Conservation (phyloP, 2,329 filamentous ascomycete species). For the Sporothrix mexicana region DNA sequence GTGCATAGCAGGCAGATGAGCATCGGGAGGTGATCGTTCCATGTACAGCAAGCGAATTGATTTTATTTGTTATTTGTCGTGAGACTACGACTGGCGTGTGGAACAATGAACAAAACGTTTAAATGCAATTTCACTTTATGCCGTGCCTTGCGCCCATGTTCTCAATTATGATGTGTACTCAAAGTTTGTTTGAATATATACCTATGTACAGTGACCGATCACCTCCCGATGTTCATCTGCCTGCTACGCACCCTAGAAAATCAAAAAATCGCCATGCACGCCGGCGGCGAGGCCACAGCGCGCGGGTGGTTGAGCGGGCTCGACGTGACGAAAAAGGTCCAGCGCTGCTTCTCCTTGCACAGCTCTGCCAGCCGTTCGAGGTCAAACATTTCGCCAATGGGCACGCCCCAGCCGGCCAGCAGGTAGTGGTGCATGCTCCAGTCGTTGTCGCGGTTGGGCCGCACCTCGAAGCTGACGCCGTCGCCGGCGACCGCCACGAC, state of each 20-base stretch:
- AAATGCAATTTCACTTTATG: too few species aligned
- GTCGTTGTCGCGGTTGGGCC: constrained; percentile 24
- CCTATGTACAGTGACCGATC: neutral
- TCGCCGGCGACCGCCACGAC: constrained; percentile 64
- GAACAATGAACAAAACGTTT: too few species aligned
- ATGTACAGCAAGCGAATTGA: too few species aligned
- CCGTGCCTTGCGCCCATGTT: too few species aligned
- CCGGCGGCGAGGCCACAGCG: constrained; percentile 25
- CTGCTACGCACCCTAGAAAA: neutral
- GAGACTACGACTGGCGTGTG: too few species aligned
- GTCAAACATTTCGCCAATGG: constrained; percentile 34
- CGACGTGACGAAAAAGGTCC: constrained; percentile 30
- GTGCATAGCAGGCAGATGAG: neutral
- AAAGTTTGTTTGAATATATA: neutral
- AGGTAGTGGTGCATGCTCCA: constrained; percentile 30
- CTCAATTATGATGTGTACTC: neutral
- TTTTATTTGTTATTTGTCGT: too few species aligned
- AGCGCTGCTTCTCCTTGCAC: constrained; percentile 27
- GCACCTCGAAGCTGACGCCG: constrained; percentile 55
- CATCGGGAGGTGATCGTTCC: too few species aligned
- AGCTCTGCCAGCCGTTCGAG: constrained; percentile 28
- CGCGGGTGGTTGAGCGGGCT: constrained; percentile 30
- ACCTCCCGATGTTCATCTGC: neutral
- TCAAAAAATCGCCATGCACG: constrained; percentile 26
- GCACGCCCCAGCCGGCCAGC: constrained; percentile 33